phyloP scores from a whole-genome alignment of 208 protist species.

The Trypanosoma congolense region DNA sequence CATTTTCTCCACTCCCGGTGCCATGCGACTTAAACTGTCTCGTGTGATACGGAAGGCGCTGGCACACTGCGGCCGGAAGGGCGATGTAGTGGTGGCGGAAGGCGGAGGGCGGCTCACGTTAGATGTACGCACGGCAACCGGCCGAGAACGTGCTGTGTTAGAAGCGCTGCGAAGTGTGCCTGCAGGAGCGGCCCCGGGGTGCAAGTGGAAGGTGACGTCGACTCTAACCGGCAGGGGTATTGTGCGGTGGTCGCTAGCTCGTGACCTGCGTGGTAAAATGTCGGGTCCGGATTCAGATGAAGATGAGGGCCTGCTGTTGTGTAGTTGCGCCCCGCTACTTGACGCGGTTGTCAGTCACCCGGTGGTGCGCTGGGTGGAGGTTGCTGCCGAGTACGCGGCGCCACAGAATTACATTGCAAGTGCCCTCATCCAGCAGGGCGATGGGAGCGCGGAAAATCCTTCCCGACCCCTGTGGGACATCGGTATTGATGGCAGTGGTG shows the following conservation, averaged over 20 bases:
- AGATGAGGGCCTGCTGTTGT: background rate
- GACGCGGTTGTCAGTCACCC: slow-evolving; percentile 35
- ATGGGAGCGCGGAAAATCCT: slow-evolving; percentile 8
- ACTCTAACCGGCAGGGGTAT: slow-evolving; percentile 4
- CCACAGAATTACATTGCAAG: slow-evolving; percentile 36
- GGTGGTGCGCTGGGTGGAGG: slow-evolving; percentile 72
- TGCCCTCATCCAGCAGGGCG: slow-evolving; percentile 33
- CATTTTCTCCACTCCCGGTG: slow-evolving; percentile 27
- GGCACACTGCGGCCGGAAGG: background rate
- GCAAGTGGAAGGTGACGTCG: slow-evolving; percentile 12
- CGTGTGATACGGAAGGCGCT: slow-evolving; percentile 21
- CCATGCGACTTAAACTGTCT: slow-evolving; percentile 28
- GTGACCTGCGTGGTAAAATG: background rate
- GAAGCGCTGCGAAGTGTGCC: slow-evolving; percentile 6
- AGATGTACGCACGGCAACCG: slow-evolving; percentile 17
- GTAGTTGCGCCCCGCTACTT: slow-evolving; percentile 13
- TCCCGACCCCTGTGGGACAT: slow-evolving; percentile 50
- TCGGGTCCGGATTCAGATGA: background rate
- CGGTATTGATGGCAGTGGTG: slow-evolving; percentile 62
- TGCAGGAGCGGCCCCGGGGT: background rate
- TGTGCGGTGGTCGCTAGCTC: slow-evolving; percentile 14
- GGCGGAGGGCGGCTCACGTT: slow-evolving; percentile 1
- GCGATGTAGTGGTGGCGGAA: background rate
- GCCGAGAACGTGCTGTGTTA: slow-evolving; percentile 16
- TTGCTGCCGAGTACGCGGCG: slow-evolving; percentile 17